Base-by-base conservation (phyloP, 2,329 filamentous ascomycete species). In the Purpureocillium lavendulum region DNA sequence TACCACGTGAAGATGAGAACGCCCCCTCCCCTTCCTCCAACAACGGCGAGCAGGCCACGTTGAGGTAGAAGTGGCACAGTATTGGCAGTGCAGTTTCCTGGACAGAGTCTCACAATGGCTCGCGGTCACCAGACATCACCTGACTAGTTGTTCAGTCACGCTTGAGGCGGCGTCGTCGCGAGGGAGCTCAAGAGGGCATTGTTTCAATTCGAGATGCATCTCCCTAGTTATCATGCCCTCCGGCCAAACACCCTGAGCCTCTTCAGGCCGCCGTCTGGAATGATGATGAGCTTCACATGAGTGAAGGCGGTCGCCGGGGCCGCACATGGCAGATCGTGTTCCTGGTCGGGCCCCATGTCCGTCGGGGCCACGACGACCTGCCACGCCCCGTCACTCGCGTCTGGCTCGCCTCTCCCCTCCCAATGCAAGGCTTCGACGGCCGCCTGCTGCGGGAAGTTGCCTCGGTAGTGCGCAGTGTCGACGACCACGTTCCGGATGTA, bases 201-300 rank as follows among this genome's bases (percentile, higher is more conserved):
- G n/a, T n/a, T n/a, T n/a, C n/a, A n/a, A n/a, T n/a, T n/a, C n/a
- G n/a, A n/a, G n/a, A n/a, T n/a, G n/a, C n/a, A n/a, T n/a, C n/a
- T n/a, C n/a, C n/a, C n/a, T n/a, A n/a, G n/a, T n/a, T n/a, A n/a
- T n/a, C n/a, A n/a, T n/a, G n/a, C 10, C 40, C 59, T 52, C 47
- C 53, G 61, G 18, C 59, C 60, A 51, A 61, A 61, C 31, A 56
- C 57, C 39, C 87, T 77, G 48, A 96, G 74, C 46, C 89, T 71
- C 76, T 94, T 95, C 2, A 95, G 84, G 17, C 90, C 89, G 26
- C 89, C 89, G 61, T 96, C 89, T 0, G 89, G 89, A 50, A 95
- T 87, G 57, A 96, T 92, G 29, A 87, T 84, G 58, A 96, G 69
- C 72, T 94, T 95, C 14, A 89, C 79, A 64, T 92, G 87, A 11